phyloP scores from a whole-genome alignment of 257 asterid species.

The Jasminum sambac region DNA sequence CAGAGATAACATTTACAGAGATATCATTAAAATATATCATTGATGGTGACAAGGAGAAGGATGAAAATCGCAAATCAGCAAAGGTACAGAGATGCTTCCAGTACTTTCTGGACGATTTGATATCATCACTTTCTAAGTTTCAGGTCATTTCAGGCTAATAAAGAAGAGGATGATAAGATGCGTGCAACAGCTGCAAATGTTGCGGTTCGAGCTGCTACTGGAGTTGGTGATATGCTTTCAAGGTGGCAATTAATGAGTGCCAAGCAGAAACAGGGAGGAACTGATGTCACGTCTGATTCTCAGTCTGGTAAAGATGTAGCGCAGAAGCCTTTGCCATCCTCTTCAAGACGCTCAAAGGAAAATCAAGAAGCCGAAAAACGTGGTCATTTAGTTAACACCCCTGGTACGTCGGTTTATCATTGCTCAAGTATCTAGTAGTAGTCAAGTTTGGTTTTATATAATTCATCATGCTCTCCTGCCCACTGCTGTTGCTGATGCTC shows the following conservation, averaged over 20 bases:
- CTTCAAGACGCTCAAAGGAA: too few species aligned
- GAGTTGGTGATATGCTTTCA: too few species aligned
- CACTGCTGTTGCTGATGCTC: neutral
- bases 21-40: too few species aligned
- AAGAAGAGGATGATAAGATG: too few species aligned
- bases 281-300: constrained; percentile 53
- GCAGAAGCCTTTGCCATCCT: too few species aligned
- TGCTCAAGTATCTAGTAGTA: neutral
- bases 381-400: constrained; percentile 46
- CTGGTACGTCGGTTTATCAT: constrained; percentile 49
- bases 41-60: constrained; percentile 87
- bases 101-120: constrained; percentile 4
- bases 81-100: constrained; percentile 42
- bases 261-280: constrained; percentile 83
- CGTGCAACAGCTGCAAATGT: too few species aligned
- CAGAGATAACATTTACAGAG: too few species aligned
- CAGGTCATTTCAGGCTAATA: constrained; percentile 55
- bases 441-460: neutral
- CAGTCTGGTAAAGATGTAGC: constrained; percentile 55
- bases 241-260: constrained; percentile 97
- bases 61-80: constrained; percentile 59
- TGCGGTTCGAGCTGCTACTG: too few species aligned
- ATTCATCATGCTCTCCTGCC: neutral
- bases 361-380: constrained; percentile 64
- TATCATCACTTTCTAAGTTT: constrained; percentile 9